Percentiles rank a stretch among this genome's conserved stretches.
Evolutionary conservation across 352 stramenopile genomes (phyloP).

Genomic region (Phytopythium kandeliae): DNA sequence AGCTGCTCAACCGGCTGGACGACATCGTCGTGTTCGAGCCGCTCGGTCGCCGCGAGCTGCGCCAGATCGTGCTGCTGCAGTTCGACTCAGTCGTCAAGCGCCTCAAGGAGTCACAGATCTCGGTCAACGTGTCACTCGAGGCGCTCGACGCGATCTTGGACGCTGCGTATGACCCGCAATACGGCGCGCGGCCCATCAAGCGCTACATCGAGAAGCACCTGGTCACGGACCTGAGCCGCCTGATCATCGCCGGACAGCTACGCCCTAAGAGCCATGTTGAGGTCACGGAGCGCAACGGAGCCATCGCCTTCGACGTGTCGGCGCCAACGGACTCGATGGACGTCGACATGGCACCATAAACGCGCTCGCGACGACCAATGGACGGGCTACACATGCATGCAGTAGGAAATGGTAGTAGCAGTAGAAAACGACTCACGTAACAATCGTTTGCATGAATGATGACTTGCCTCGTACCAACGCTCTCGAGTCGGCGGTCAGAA

Average conservation of each 20-base stretch:
- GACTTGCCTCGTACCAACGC: too few species aligned
- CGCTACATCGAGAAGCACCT: constrained; percentile 94
- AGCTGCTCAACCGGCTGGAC: constrained; percentile 96
- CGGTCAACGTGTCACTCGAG: constrained; percentile 61
- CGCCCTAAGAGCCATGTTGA: constrained; percentile 64
- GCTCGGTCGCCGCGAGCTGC: constrained; percentile 82
- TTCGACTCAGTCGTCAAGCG: constrained; percentile 86
- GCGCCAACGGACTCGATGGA: constrained; percentile 32
- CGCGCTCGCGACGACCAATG: background rate
- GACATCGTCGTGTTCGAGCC: constrained; percentile 97
- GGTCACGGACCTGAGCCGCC: constrained; percentile 84
- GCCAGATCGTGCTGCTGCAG: constrained; percentile 91
- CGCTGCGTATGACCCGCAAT: constrained; percentile 91
- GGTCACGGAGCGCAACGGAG: constrained; percentile 35
- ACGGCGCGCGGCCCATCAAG: constrained; percentile 94
- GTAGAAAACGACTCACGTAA: too few species aligned
- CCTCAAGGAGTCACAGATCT: constrained; percentile 65
- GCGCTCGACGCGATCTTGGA: constrained; percentile 91
- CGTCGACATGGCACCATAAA: constrained; percentile 16
- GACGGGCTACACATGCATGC: too few species aligned
- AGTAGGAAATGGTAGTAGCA: too few species aligned
- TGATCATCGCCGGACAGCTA: constrained; percentile 55
- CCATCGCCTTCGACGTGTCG: constrained; percentile 47
- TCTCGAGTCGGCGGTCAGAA: constrained; percentile 20
- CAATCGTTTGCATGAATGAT: too few species aligned